These are phyloP conservation scores for Mortierella sp. DNA, from an alignment of 371 early-diverging fungal species.

Conservation along the genomic window DNA sequence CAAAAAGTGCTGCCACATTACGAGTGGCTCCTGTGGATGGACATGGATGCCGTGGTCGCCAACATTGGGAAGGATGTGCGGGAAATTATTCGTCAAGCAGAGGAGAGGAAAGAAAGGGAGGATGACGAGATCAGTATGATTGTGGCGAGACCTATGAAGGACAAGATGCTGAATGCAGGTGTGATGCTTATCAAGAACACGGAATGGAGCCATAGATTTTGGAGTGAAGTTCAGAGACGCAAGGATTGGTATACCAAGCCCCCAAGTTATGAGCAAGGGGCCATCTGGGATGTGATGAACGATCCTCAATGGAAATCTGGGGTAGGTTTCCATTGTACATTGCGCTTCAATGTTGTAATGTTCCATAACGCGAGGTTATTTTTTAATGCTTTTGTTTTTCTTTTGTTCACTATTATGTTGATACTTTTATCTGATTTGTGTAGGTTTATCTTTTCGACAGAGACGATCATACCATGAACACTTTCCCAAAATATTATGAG, in stretches of 20 bases:
- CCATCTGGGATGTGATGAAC: slow-evolving; percentile 72
- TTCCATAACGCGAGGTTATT: neutral
- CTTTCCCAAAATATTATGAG: slow-evolving; percentile 65
- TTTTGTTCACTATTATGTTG: neutral
- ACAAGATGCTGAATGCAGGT: slow-evolving; percentile 72
- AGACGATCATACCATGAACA: slow-evolving; percentile 74
- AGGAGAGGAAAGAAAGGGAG: slow-evolving; percentile 45
- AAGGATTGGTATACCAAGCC: slow-evolving; percentile 60
- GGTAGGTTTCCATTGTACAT: slow-evolving; percentile 25
- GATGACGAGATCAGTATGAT: slow-evolving; percentile 62
- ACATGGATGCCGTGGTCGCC: slow-evolving; percentile 76
- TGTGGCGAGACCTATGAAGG: slow-evolving; percentile 61
- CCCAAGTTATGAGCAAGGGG: slow-evolving; percentile 70
- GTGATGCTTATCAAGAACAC: slow-evolving; percentile 75
- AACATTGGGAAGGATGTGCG: slow-evolving; percentile 61
- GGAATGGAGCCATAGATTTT: slow-evolving; percentile 67
- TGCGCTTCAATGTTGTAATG: neutral
- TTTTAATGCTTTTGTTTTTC: neutral
- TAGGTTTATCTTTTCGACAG: slow-evolving; percentile 63
- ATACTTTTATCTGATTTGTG: neutral
- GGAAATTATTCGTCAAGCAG: slow-evolving; percentile 51
- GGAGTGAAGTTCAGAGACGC: slow-evolving; percentile 64
- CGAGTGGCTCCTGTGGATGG: slow-evolving; percentile 78
- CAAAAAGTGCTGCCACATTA: slow-evolving; percentile 74
- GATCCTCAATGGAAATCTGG: slow-evolving; percentile 48